A percentile compares a stretch with the other conserved stretches of the same genome.
Evolutionary conservation across 208 protist genomes (phyloP).

Genomic region (Crithidia sp.): DNA sequence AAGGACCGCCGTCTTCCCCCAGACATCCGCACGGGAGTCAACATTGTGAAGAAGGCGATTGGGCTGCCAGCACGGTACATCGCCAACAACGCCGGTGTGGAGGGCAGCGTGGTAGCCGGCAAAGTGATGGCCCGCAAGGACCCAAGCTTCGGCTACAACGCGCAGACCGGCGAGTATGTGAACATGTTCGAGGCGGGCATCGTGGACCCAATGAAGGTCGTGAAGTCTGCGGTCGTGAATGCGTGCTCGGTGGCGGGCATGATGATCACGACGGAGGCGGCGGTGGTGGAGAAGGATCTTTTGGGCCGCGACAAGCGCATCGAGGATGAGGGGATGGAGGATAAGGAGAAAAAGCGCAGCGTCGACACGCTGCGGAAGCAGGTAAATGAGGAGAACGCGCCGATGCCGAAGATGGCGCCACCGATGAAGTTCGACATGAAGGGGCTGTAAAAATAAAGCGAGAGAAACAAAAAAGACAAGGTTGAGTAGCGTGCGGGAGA

Average conservation of each 20-base stretch:
- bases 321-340: constrained; percentile 83
- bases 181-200: constrained; percentile 99
- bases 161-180: constrained; percentile 94
- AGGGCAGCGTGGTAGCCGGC: constrained; percentile 97
- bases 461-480: neutral
- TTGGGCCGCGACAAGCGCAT: constrained; percentile 51
- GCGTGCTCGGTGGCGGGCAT: constrained; percentile 98
- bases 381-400: constrained; percentile 81
- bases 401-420: constrained; percentile 83
- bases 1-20: constrained; percentile 61
- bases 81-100: constrained; percentile 97
- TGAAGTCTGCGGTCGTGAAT: constrained; percentile 97
- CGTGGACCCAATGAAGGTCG: constrained; percentile 99
- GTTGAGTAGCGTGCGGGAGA: too few species aligned
- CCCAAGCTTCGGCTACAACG: constrained; percentile 95
- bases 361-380: constrained; percentile 70
- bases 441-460: constrained; percentile 48
- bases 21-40: constrained; percentile 84
- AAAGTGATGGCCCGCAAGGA: constrained; percentile 94
- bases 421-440: constrained; percentile 92
- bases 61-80: constrained; percentile 93
- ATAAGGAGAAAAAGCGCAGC: constrained; percentile 80
- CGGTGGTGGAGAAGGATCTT: constrained; percentile 93
- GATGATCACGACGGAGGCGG: constrained; percentile 99
- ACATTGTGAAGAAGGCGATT: constrained; percentile 83